Evolutionary conservation across 2,329 filamentous ascomycete genomes (phyloP), one percentile per base, ranked within the genome.

Genomic region (Pestalotiopsis sp.): DNA sequence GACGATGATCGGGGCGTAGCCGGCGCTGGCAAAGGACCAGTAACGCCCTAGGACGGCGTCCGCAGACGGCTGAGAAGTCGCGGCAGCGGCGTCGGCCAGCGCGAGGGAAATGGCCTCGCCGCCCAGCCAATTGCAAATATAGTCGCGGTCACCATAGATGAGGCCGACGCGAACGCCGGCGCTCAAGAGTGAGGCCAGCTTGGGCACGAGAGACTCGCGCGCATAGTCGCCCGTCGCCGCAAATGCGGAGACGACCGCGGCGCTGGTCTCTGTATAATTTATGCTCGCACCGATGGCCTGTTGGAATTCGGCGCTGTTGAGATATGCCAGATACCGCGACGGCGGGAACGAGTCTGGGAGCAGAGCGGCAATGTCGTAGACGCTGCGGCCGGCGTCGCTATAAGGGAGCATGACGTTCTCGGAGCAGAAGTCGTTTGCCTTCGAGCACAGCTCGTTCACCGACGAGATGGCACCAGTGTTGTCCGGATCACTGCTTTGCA

Each of bases 1-100:
- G 45, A 71, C 71, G 27, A 86, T 80, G 66, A 94, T 85, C 4
- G 88, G 85, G 0, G 87, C 84, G 75, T 93, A 94, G 0, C 91
- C 91, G 1, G 91, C 88, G 0, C 80, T 74, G 2, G 82, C 81
- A 77, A 93, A 93, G 0, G 79, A 78, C 11, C 86, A 76, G 56
- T 66, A 66, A 9, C 14, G 57, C 2, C 2, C 25, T 11, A 5
- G 23, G 5, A 14, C 57, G 3, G 57, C 6, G 17, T 36, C 31
- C 3, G 62, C 14, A 2, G 64, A n/a, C 17, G 38, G 9, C 6
- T 57, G 83, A 83, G 23, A 84, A 80, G 11, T 79, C 75, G 70
- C 88, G 85, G 27, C 84, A 85, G 17, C 84, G 83, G 57, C 66
- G 25, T 17, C 31, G 4, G 70, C 79, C 74, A 87, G 79, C 1